Evolutionary conservation across 2,329 filamentous ascomycete genomes (phyloP), one percentile per base, ranked within the genome.

Genomic region (Pyrenophora teres): DNA sequence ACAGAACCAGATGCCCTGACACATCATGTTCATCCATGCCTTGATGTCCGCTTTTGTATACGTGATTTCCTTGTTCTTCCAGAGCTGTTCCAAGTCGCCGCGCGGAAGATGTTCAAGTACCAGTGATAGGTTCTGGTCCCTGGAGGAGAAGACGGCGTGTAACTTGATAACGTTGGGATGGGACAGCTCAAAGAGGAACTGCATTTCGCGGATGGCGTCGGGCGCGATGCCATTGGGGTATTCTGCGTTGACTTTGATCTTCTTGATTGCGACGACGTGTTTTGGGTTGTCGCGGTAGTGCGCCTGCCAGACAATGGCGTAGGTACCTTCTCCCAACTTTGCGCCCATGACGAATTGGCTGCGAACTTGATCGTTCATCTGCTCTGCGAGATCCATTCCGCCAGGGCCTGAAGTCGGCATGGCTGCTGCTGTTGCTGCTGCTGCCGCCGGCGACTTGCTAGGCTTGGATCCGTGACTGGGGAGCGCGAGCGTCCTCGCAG

Each of bases 11-110:
- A 97, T 86, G 21, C 89, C 94, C 36, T 93, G 87, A 23, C 84
- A 84, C n/a, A 97, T 83, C 94, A 97, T 97, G 58, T 89, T 90
- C 87, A 97, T 96, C 94, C 94, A 99, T 13, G 92, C 89, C 74
- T 99, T 99, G 74, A 97, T 92, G 74, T 99, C 94, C 15, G 90
- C 89, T 9, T 86, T 84, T 56, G 89, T 89, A 74, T 97, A 97
- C 47, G 86, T 85, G 40, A 97, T 87, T 39, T 87, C 83, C 25
- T 83, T 86, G 75, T 97, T 92, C 72, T 90, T 90, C 69, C 69
- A 73, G 52, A 99, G 84, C 82, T 92, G 91, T 75, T 97, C 91
- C 23, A 99, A 83, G 75, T 99, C 94, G 60, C 94, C 93, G n/a
- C 90, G 84, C 0, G 93, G 92, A 3, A 97, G 82, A 74, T 89